These are phyloP conservation scores for Wickerhamomyces bisporus DNA, from an alignment of 805 yeast genomes.

Conservation along the genomic window DNA sequence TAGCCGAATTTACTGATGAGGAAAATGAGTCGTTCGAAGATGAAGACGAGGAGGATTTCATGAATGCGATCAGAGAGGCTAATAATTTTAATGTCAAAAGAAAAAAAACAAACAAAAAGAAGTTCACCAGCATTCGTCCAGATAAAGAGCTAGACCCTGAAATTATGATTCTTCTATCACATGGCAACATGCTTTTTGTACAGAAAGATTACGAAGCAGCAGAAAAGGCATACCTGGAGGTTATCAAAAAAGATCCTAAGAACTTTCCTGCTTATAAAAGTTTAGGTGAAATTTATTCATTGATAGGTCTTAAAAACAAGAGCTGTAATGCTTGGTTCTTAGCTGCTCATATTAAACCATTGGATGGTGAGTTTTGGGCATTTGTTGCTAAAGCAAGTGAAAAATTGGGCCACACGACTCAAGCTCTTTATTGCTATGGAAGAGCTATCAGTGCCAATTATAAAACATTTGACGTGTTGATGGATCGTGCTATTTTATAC, in stretches of 20 bases:
- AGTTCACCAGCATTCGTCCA: slow-evolving; percentile 26
- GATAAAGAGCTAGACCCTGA: slow-evolving; percentile 61
- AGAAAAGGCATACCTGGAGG: slow-evolving; percentile 54
- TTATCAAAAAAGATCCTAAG: slow-evolving; percentile 70
- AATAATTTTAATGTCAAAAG: slow-evolving; percentile 52
- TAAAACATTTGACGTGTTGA: slow-evolving; percentile 49
- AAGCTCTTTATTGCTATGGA: slow-evolving; percentile 74
- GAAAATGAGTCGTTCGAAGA: slow-evolving; percentile 33
- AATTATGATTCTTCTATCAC: slow-evolving; percentile 56
- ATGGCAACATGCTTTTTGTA: slow-evolving; percentile 80
- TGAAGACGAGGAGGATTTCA: slow-evolving; percentile 40
- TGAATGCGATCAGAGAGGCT: slow-evolving; percentile 64
- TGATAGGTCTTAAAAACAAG: slow-evolving; percentile 61
- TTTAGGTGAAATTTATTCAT: slow-evolving; percentile 74
- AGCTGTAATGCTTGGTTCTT: slow-evolving; percentile 78
- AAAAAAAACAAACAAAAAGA: slow-evolving; percentile 29
- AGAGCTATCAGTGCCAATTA: slow-evolving; percentile 48
- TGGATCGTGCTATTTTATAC: slow-evolving; percentile 63
- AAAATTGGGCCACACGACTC: slow-evolving; percentile 63
- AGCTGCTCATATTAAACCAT: slow-evolving; percentile 73
- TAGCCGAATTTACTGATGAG: slow-evolving; percentile 32
- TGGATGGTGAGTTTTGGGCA: slow-evolving; percentile 76
- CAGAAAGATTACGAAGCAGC: slow-evolving; percentile 56
- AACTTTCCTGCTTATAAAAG: slow-evolving; percentile 84
- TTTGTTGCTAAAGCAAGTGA: slow-evolving; percentile 64